Evolutionary conservation across 2,329 filamentous ascomycete genomes (phyloP), one percentile per base, ranked within the genome.

Genomic region (Diaporthe nobilis): DNA sequence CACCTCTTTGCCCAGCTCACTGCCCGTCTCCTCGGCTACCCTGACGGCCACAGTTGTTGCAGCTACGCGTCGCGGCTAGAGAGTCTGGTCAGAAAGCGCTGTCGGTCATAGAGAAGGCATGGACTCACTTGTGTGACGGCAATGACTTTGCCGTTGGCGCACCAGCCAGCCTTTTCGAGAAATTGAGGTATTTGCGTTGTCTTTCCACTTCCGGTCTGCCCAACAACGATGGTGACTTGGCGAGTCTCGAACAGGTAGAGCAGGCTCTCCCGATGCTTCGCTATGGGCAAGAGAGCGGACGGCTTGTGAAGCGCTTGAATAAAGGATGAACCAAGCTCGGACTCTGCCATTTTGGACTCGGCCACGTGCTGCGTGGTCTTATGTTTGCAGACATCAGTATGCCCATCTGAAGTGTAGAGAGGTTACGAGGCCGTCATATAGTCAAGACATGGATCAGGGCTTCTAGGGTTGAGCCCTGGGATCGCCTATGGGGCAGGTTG

Each of bases 141-240:
- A 79, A 99, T 94, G 61, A 94, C 84, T 82, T 96, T 97, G 28
- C 94, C 95, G 82, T 95, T 90, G 39, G 89, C 88, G 82, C 95
- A 96, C 96, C 96, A 98, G 84, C 96, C 96, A 81, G 94, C 94
- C 80, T 94, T 89, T 75, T 98, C 93, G 17, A 98, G 89, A 80
- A 94, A 98, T 80, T 98, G 96, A 1, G 97, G 97, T 58, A 98
- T 93, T 82, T 98, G 97, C 0, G 97, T 98, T 1, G 96, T 98
- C 85, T 98, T 98, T 57, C 96, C 96, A 34, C 94, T 98, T 5
- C 97, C 97, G 1, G 97, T 98, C 82, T 98, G 95, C 12, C 96
- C 97, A 73, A 98, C 92, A 17, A 98, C 92, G 70, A 98, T 95
- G 0, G 94, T 96, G 75, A 98, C 93, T 0, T 94, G 93, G 78